Evolutionary conservation across 2,329 filamentous ascomycete genomes (phyloP), one percentile per base, ranked within the genome.

Genomic region (Ophiostoma pallidulum): DNA sequence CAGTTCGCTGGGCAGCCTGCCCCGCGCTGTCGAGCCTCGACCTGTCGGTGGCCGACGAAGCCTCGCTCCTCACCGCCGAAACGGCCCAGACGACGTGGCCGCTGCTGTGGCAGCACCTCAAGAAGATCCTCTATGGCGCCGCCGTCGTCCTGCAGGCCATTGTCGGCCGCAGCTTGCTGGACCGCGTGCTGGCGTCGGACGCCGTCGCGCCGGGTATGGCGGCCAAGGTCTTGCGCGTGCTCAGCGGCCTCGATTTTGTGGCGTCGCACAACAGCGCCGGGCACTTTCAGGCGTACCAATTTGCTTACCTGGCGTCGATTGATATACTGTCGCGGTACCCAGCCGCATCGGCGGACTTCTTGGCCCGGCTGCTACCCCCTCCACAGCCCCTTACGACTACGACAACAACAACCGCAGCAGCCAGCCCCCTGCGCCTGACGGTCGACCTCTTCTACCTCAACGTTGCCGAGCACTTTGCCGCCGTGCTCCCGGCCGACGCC

Each of bases 401-500:
- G 4, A 19, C 41, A 2, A 19, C 41, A 8, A 16, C 28, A 0
- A 19, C 41, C 2, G 20, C 41, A 8, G 14, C 28, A 0, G 65
- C 68, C 6, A 76, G 84, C 53, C 79, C 83, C 5, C 68, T 88
- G 2, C 82, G 77, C 16, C 69, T 91, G 18, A 49, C 52, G 22
- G 38, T 49, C n/a, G 85, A 92, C 60, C 75, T 94, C 14, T 95
- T 87, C 68, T 94, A 94, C 65, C 75, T 96, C 53, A 92, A 94
- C 59, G 78, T 83, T 0, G 82, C 86, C 2, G 90, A 95, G 62
- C 86, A 94, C 62, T 80, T 95, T 51, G 82, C 87, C 0, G 70
- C 89, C 8, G 68, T 78, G 3, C 65, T 95, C 2, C 70, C 85
- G 0, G 74, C 84, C 0, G 66, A 73, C 4, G 74, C 77, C 3